Percentiles rank a stretch among this genome's conserved stretches.
Evolutionary conservation across 164 flowering plant genomes (phyloP).

Genomic region (Nymphaea colorata): DNA sequence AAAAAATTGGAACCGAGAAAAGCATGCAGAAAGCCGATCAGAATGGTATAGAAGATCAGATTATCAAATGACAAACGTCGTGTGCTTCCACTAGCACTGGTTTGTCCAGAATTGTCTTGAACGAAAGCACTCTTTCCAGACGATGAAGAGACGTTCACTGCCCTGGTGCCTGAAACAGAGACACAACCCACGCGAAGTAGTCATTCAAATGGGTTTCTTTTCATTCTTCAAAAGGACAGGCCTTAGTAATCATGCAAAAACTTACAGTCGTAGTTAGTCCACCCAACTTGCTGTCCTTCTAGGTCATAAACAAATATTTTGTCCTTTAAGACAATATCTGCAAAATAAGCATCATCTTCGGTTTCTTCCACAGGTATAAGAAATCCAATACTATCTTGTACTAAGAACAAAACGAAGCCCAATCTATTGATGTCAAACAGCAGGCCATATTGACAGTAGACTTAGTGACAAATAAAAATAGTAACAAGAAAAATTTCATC

Average conservation of each 20-base stretch:
- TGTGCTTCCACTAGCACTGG: constrained; percentile 2
- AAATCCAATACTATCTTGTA: neutral
- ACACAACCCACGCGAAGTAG: neutral
- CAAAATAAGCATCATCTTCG: constrained; percentile 4
- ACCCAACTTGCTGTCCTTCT: constrained; percentile 72
- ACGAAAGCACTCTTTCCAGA: constrained; percentile 34
- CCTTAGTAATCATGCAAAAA: neutral
- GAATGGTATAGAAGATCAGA: neutral
- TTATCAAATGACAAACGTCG: neutral
- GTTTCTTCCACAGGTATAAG: neutral
- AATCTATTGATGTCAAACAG: neutral
- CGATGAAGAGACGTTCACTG: constrained; percentile 50
- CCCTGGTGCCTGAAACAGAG: constrained; percentile 30
- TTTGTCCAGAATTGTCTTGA: constrained; percentile 27
- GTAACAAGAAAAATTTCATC: neutral
- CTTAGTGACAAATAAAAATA: neutral
- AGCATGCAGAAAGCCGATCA: neutral
- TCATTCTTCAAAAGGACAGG: too few species aligned
- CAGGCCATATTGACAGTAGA: neutral
- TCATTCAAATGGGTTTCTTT: too few species aligned
- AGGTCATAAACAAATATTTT: constrained; percentile 88
- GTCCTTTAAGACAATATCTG: constrained; percentile 92
- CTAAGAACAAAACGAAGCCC: neutral
- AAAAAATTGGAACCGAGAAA: neutral
- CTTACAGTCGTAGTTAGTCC: constrained; percentile 83